phyloP scores from a whole-genome alignment of 768 basidiomycete species.

The Xerocomellus chrysenteron region DNA sequence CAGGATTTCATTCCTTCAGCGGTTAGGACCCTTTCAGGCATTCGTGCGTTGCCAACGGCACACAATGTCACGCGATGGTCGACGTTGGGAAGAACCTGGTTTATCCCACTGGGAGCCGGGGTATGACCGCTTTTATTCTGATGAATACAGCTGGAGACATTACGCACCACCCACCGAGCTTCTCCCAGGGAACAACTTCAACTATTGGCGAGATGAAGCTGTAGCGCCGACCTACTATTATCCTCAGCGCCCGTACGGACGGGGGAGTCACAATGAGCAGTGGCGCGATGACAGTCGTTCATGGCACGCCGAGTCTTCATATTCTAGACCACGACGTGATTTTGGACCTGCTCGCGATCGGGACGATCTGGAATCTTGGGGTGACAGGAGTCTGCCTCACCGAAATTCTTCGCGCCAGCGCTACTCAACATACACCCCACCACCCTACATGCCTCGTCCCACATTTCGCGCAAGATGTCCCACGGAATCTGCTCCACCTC shows the following conservation, averaged over 20 bases:
- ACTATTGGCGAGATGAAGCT: constrained; percentile 27
- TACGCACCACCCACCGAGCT: constrained; percentile 5
- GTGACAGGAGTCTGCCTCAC: constrained; percentile 2
- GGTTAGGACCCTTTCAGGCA: background rate
- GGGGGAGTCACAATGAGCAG: constrained; percentile 8
- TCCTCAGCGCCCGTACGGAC: constrained; percentile 6
- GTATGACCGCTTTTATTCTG: constrained; percentile 1
- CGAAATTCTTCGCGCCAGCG: constrained; percentile 4
- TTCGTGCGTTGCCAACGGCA: constrained; percentile 7
- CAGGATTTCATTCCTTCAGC: constrained; percentile 19
- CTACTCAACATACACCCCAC: constrained; percentile 8
- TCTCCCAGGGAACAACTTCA: constrained; percentile 8
- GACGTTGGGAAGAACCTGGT: constrained; percentile 10
- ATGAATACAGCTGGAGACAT: constrained; percentile 10
- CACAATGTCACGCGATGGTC: constrained; percentile 18
- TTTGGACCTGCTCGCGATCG: constrained; percentile 5
- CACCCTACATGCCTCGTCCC: constrained; percentile 7
- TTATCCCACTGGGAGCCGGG: constrained; percentile 6
- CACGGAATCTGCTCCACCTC: background rate
- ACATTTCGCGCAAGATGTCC: constrained; percentile 11
- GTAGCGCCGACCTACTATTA: background rate
- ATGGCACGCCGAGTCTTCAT: constrained; percentile 8
- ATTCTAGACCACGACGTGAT: constrained; percentile 6
- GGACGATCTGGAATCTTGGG: constrained; percentile 5
- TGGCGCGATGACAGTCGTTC: constrained; percentile 12